Conservation (phyloP, 495 filamentous ascomycete genomes). For the Daldinia caldariorum region DNA sequence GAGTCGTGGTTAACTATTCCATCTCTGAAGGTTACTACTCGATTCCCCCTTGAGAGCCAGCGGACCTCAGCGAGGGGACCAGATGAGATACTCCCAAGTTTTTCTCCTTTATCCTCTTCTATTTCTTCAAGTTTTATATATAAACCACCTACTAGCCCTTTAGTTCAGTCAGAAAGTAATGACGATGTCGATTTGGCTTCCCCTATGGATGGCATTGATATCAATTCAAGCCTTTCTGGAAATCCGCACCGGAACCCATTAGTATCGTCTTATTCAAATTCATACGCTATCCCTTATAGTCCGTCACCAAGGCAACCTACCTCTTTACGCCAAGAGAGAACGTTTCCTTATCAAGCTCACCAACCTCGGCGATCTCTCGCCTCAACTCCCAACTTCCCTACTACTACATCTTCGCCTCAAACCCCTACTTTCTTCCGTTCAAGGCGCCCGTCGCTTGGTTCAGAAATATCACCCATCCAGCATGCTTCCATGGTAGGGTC, state of each 20-base stretch:
- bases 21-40: slow-evolving; percentile 56
- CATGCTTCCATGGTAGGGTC: slow-evolving; percentile 97
- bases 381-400: slow-evolving; percentile 67
- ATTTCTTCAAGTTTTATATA: slow-evolving; percentile 85
- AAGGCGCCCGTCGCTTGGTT: slow-evolving; percentile 76
- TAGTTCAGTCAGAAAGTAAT: slow-evolving; percentile 90
- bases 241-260: slow-evolving; percentile 54
- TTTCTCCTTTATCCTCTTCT: slow-evolving; percentile 75
- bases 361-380: slow-evolving; percentile 77
- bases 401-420: slow-evolving; percentile 65
- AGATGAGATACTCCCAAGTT: slow-evolving; percentile 55
- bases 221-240: slow-evolving; percentile 45
- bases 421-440: slow-evolving; percentile 65
- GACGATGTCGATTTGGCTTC: slow-evolving; percentile 76
- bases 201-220: slow-evolving; percentile 58
- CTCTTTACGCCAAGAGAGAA: slow-evolving; percentile 60
- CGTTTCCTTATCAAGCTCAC: slow-evolving; percentile 72
- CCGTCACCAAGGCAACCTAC: slow-evolving; percentile 50
- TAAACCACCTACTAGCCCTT: slow-evolving; percentile 88
- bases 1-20: slow-evolving; percentile 57
- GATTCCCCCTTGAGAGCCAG: slow-evolving; percentile 52
- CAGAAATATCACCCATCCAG: slow-evolving; percentile 78
- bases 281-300: slow-evolving; percentile 43
- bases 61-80: slow-evolving; percentile 46
- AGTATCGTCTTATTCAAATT: slow-evolving; percentile 48